Evolutionary conservation across 441 rosid species (phyloP), one percentile per base, ranked within the genome.

Genomic region (Euphorbia celastroides): DNA sequence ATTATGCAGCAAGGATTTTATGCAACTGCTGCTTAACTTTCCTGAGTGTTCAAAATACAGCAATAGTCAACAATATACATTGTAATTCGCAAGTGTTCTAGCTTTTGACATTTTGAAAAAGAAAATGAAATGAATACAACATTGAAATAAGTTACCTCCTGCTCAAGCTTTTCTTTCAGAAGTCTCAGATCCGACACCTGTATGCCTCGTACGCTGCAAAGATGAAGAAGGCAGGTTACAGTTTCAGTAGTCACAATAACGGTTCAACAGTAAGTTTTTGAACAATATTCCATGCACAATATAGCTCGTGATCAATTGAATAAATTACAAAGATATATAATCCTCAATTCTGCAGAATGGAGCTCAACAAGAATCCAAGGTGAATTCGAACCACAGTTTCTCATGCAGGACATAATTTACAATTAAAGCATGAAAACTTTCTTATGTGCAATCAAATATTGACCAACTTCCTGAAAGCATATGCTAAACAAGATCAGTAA

Each of bases 131-230:
- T 7, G 9, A 41, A 69, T 62, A 32, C 51, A 31, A 64, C 14
- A 41, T 20, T 34, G 5, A 41, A 25, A 7, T 9, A 3, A 65
- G 31, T 60, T 82, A 94, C 99, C 98, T 94, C 97, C 68, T 87
- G 86, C 71, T 87, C 88, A 63, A 94, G 98, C 79, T 84, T 94
- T 74, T 84, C 96, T 75, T 88, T 89, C 78, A 92, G 75, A n/a
- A n/a, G 72, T 77, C 75, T 88, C 57, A 94, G 96, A 81, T 92
- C 96, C 72, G 72, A 75, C 41, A 48, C 42, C 28, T 85, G 92
- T 67, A 94, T 85, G 66, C 99, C 99, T 68, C 92, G 87, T 68
- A 94, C 42, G 79, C 99, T 92, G 87, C 73, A 70, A 25, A 77
- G 60, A 36, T 54, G n/a, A n/a, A n/a, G n/a, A 72, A 66, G 17